Evolutionary conservation across 306 rosid genomes (phyloP).

Genomic region (Phaseolus lunatus): DNA sequence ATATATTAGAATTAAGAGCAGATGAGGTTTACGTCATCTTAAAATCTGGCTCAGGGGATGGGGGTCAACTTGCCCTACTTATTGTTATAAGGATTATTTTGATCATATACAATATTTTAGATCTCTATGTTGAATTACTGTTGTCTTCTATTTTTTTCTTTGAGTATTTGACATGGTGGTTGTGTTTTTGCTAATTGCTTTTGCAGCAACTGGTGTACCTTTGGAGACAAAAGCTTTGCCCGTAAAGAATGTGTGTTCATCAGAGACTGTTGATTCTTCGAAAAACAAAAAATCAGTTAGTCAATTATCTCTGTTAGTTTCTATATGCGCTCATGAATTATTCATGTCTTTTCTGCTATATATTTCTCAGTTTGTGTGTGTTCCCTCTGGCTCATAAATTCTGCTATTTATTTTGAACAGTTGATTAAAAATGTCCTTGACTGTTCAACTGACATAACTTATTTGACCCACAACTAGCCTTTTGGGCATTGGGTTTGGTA

Average conservation of each 20-base stretch:
- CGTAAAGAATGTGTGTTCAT: conserved; percentile 50
- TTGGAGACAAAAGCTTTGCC: conserved; percentile 53
- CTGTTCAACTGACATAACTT: conserved; percentile 4
- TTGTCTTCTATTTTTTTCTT: conserved; percentile 38
- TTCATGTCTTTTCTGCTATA: conserved; percentile 1
- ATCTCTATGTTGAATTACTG: conserved; percentile 29
- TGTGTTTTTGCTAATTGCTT: conserved; percentile 40
- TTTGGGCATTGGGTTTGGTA: conserved; percentile 25
- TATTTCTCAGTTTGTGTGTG: not conserved
- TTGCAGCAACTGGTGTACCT: conserved; percentile 59
- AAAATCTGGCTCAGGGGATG: too few species aligned
- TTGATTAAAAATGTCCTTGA: conserved; percentile 18
- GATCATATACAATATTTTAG: not conserved
- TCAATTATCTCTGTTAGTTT: conserved; percentile 42
- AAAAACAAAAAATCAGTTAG: conserved; percentile 78
- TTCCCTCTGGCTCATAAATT: conserved; percentile 7
- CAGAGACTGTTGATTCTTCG: conserved; percentile 56
- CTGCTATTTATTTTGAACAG: conserved; percentile 18
- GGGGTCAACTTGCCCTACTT: too few species aligned
- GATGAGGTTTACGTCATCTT: too few species aligned
- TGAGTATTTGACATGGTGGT: conserved; percentile 42
- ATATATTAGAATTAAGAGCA: too few species aligned
- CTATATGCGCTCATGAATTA: conserved; percentile 9
- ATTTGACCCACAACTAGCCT: not conserved
- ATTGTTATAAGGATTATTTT: too few species aligned